phyloP scores from a whole-genome alignment of 192 early-diverging fungal species.

The Lobulomyces angularis region DNA sequence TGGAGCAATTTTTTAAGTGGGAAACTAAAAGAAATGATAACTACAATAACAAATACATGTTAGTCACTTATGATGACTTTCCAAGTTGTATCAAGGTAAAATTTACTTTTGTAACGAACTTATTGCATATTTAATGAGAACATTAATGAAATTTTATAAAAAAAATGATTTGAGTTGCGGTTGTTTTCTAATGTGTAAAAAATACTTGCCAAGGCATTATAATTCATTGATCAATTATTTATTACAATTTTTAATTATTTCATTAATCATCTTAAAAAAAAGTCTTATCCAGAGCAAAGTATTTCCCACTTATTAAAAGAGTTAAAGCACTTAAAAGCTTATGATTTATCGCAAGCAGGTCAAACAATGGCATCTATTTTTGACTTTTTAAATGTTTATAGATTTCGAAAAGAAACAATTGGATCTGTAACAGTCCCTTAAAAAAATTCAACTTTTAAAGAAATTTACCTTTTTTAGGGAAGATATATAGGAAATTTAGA shows the following conservation, averaged over 20 bases:
- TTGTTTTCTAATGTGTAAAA: no score
- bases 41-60: slow-evolving; percentile 62
- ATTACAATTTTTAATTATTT: no score
- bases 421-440: neutral
- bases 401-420: slow-evolving; percentile 30
- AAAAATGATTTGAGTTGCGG: no score
- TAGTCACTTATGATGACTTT: slow-evolving; percentile 54
- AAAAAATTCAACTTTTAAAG: neutral
- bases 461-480: slow-evolving; percentile 21
- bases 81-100: slow-evolving; percentile 36
- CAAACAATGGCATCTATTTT: slow-evolving; percentile 51
- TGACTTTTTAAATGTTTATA: slow-evolving; percentile 54
- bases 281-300: no score
- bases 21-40: slow-evolving; percentile 15
- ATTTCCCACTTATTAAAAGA: slow-evolving; percentile 43
- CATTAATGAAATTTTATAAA: no score
- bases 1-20: slow-evolving; percentile 57
- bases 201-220: no score
- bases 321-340: slow-evolving; percentile 47
- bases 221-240: no score
- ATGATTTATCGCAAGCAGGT: slow-evolving; percentile 57
- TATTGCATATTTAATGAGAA: no score
- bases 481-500: slow-evolving; percentile 55
- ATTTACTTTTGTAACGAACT: neutral
- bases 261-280: no score